Conservation (phyloP, 441 rosid genomes). For the Jatropha multifida region DNA sequence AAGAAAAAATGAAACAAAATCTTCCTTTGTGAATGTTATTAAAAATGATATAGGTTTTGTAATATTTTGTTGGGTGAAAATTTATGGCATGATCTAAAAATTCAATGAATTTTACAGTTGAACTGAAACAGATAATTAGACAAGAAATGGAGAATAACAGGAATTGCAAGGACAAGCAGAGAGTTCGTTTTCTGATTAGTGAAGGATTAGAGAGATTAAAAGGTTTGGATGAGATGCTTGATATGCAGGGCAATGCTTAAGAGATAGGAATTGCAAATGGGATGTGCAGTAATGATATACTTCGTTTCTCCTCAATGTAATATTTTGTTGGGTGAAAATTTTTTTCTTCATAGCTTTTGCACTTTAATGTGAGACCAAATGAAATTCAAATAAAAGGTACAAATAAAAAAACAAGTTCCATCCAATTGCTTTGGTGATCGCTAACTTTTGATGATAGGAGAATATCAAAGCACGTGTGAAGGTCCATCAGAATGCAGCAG, state of each 20-base stretch:
- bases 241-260: slow-evolving; percentile 66
- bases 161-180: slow-evolving; percentile 60
- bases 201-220: slow-evolving; percentile 75
- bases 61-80: neutral
- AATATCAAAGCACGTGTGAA: no score
- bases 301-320: neutral
- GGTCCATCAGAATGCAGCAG: no score
- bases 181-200: slow-evolving; percentile 63
- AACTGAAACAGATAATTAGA: slow-evolving; percentile 54
- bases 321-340: no score
- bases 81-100: neutral
- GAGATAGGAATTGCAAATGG: slow-evolving; percentile 6
- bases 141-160: slow-evolving; percentile 72
- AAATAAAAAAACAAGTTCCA: no score
- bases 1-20: neutral
- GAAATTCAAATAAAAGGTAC: no score
- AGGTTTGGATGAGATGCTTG: slow-evolving; percentile 76
- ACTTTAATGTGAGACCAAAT: no score
- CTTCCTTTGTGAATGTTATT: neutral
- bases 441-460: no score
- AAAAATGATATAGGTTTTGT: neutral
- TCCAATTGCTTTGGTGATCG: no score
- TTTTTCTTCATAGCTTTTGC: no score
- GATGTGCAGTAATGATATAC: neutral
- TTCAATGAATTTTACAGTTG: slow-evolving; percentile 43